Percentiles rank a stretch among this genome's conserved stretches.
phyloP scores from a whole-genome alignment of 1,284 basidiomycete species.

The Cronartium quercuum region DNA sequence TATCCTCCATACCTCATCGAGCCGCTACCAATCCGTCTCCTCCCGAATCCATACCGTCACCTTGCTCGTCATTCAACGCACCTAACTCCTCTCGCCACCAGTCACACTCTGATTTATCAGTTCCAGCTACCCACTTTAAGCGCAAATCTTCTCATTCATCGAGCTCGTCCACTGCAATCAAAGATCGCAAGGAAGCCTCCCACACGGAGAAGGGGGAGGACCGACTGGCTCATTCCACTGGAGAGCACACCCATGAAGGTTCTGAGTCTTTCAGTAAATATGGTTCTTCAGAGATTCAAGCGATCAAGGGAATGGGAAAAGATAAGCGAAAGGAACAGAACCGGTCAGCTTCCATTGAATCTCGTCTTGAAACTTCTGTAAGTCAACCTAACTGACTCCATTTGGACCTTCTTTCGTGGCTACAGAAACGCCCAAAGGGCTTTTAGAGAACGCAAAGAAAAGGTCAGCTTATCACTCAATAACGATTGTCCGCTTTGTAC shows the following conservation, averaged over 20 bases:
- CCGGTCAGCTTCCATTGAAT: neutral
- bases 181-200: neutral
- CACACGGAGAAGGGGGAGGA: neutral
- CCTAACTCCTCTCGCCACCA: neutral
- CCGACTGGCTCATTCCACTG: neutral
- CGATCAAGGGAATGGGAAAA: neutral
- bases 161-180: neutral
- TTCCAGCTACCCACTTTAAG: neutral
- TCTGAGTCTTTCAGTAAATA: neutral
- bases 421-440: slow-evolving; percentile 13
- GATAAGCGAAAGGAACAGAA: slow-evolving; percentile 6
- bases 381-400: neutral
- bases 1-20: too few relatives aligned
- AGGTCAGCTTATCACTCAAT: neutral
- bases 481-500: too few relatives aligned
- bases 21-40: neutral
- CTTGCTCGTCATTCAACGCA: neutral
- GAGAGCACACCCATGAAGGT: neutral
- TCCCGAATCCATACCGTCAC: neutral
- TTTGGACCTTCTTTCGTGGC: neutral
- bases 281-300: neutral
- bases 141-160: neutral
- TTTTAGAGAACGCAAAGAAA: slow-evolving; percentile 12
- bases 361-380: neutral
- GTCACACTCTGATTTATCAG: neutral